phyloP scores from a whole-genome alignment of 2,329 filamentous ascomycete species.

The Pleoardoris graminearum region DNA sequence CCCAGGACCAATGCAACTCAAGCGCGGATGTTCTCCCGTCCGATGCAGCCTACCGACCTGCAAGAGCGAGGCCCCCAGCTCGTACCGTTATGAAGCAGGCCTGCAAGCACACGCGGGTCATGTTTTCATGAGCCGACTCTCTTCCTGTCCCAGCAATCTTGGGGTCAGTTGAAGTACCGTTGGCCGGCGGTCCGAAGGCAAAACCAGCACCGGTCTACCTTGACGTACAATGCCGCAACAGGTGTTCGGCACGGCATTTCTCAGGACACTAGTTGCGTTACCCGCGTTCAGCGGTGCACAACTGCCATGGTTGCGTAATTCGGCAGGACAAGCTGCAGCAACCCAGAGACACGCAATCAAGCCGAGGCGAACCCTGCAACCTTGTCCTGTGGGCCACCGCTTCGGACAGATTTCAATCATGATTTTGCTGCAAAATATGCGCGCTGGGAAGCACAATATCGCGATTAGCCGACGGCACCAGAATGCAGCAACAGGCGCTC shows the following conservation, averaged over 20 bases:
- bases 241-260: constrained; percentile 17
- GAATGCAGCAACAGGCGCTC: constrained; percentile 20
- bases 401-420: constrained; percentile 16
- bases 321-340: neutral
- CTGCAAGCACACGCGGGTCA: constrained; percentile 36
- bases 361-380: constrained; percentile 10
- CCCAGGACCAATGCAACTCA: constrained; percentile 23
- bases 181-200: constrained; percentile 31
- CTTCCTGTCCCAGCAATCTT: too few species aligned
- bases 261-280: constrained; percentile 11
- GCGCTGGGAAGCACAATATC: constrained; percentile 28
- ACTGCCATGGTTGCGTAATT: constrained; percentile 1
- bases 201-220: constrained; percentile 19
- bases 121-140: constrained; percentile 40
- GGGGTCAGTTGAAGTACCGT: too few species aligned
- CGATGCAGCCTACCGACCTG: constrained; percentile 39
- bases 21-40: constrained; percentile 39
- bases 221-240: constrained; percentile 20
- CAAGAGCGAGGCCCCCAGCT: constrained; percentile 41
- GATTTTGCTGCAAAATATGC: constrained; percentile 10
- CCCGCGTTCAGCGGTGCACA: constrained; percentile 8
- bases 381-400: constrained; percentile 28
- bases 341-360: constrained; percentile 16
- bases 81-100: constrained; percentile 32
- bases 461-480: constrained; percentile 43